phyloP scores from a whole-genome alignment of 192 early-diverging fungal species.

The Pilaira anomala region DNA sequence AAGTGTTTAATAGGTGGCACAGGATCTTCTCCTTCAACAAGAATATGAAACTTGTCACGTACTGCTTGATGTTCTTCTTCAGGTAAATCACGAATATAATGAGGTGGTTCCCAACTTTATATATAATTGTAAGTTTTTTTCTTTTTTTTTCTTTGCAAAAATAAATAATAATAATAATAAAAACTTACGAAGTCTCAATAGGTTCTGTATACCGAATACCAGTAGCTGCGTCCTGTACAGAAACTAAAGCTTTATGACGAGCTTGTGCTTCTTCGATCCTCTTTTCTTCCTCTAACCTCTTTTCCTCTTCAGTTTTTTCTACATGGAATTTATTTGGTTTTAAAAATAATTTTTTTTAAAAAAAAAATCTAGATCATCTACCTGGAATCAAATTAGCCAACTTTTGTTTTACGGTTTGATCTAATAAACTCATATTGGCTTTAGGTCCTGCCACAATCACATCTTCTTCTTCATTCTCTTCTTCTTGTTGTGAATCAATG shows the following conservation, averaged over 20 bases:
- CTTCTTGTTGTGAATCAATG: slow-evolving; percentile 30
- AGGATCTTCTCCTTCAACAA: slow-evolving; percentile 81
- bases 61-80: slow-evolving; percentile 50
- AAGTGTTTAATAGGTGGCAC: slow-evolving; percentile 85
- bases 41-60: slow-evolving; percentile 85
- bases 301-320: slow-evolving; percentile 78
- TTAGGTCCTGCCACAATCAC: slow-evolving; percentile 51
- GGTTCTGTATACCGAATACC: slow-evolving; percentile 85
- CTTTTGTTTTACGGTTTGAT: slow-evolving; percentile 77
- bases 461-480: slow-evolving; percentile 44
- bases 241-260: slow-evolving; percentile 74
- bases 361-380: not conserved
- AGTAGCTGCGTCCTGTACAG: slow-evolving; percentile 82
- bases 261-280: slow-evolving; percentile 81
- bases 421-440: slow-evolving; percentile 72
- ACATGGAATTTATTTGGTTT: not conserved
- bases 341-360: not conserved
- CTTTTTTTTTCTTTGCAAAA: too few species aligned
- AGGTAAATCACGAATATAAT: slow-evolving; percentile 60
- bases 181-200: slow-evolving; percentile 66
- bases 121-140: not conserved
- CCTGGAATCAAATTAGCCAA: slow-evolving; percentile 54
- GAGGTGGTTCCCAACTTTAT: slow-evolving; percentile 73
- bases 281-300: slow-evolving; percentile 77
- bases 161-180: too few species aligned